Evolutionary conservation across 176 grass and related monocot species (phyloP), one percentile per base, ranked within the genome.

Genomic region (Cymbopogon citratus): DNA sequence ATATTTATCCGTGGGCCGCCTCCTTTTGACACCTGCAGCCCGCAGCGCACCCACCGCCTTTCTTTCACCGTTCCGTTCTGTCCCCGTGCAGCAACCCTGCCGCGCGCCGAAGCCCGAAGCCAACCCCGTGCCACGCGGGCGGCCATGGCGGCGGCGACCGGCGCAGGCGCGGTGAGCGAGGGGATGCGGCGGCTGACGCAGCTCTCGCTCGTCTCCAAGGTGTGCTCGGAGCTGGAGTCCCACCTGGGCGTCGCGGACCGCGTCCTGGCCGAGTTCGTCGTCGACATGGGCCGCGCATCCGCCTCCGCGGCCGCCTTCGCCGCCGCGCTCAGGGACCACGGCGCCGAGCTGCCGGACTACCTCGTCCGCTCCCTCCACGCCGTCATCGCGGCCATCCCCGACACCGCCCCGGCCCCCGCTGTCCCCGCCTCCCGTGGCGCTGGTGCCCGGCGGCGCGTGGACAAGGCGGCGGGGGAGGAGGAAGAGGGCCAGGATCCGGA

Each of bases 231-330:
- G 89, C 90, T 94, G 16, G 89, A 94, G 82, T 86, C 90, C 3
- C 89, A 94, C 87, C 72, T 94, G 38, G 92, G 92, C 41, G 87
- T 85, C 73, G 89, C 87, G 44, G 89, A 91, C 89, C 92, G 92
- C 81, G 92, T 94, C 35, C 90, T 94, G 1, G 89, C 92, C n/a
- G 92, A 94, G 84, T 94, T 92, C 79, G 90, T 94, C 78, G 92
- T 87, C 56, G 92, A 92, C 23, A 87, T 92, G n/a, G 92, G 92
- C 59, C 84, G 87, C 74, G 63, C 81, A 21, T 89, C 84, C 73
- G 26, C 76, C 75, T 69, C 84, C 45, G 92, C 87, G 64, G 70
- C 62, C 7, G 87, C 92, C 9, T 94, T 94, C 78, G 92, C 92
- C 27, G 12, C 86, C 66, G 83, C 85, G 60, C 88, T 94, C 75